These are phyloP conservation scores for Tanacetum coccineum DNA, from an alignment of 129 eudicot species.

Conservation along the genomic window DNA sequence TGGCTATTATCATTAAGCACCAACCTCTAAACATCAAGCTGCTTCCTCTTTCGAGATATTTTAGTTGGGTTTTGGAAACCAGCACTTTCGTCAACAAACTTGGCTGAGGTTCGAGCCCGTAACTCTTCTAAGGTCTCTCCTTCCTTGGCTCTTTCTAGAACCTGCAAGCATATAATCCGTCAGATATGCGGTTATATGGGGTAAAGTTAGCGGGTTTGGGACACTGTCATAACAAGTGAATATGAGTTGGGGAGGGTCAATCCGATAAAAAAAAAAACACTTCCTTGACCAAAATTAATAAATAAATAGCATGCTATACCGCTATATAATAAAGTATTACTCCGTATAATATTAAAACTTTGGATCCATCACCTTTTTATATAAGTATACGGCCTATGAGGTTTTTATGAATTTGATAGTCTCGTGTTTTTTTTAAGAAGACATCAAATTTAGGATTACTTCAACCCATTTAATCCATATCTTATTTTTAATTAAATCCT, in stretches of 20 bases:
- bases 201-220: too few relatives aligned
- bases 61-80: slow-evolving; percentile 46
- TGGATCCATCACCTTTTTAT: too few relatives aligned
- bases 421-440: too few relatives aligned
- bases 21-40: slow-evolving; percentile 43
- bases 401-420: too few relatives aligned
- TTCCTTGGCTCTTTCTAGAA: slow-evolving; percentile 93
- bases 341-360: too few relatives aligned
- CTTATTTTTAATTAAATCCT: too few relatives aligned
- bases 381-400: too few relatives aligned
- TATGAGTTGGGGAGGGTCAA: background rate
- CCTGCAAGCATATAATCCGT: slow-evolving; percentile 38
- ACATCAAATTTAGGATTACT: too few relatives aligned
- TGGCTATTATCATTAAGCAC: slow-evolving; percentile 5
- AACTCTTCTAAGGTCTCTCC: slow-evolving; percentile 94
- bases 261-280: too few relatives aligned
- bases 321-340: too few relatives aligned
- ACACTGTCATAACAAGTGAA: background rate
- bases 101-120: slow-evolving; percentile 83
- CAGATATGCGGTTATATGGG: background rate
- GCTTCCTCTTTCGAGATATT: slow-evolving; percentile 65
- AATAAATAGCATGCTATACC: too few relatives aligned
- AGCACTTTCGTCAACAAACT: slow-evolving; percentile 47
- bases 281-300: background rate
- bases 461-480: too few relatives aligned